Evolutionary conservation across 2,329 filamentous ascomycete genomes (phyloP).

Genomic region (Cladosporium sp.): DNA sequence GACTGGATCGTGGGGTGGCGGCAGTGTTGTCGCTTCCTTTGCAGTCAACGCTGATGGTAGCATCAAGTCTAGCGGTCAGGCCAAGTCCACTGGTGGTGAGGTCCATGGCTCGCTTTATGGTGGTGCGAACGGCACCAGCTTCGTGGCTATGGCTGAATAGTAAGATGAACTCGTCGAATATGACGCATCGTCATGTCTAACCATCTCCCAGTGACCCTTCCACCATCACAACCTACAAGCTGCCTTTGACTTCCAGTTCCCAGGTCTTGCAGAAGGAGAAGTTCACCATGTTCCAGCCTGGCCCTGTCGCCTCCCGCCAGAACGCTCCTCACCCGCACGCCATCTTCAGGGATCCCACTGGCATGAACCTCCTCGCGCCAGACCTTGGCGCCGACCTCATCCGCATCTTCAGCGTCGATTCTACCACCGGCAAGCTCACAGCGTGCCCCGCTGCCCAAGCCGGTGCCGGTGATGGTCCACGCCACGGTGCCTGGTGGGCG

Average conservation of each 20-base stretch:
- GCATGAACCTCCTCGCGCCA: conserved; percentile 32
- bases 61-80: conserved; percentile 12
- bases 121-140: conserved; percentile 15
- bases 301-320: conserved; percentile 47
- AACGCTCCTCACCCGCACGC: conserved; percentile 58
- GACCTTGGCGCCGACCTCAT: conserved; percentile 36
- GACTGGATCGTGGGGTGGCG: conserved; percentile 16
- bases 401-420: conserved; percentile 31
- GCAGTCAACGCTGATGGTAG: conserved; percentile 6
- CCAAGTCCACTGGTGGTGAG: conserved; percentile 18
- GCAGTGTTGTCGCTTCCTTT: conserved; percentile 17
- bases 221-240: conserved; percentile 38
- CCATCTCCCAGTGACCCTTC: conserved; percentile 24
- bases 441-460: conserved; percentile 24
- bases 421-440: conserved; percentile 23
- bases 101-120: conserved; percentile 19
- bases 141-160: conserved; percentile 21
- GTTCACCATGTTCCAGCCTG: conserved; percentile 27
- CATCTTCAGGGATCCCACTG: conserved; percentile 39
- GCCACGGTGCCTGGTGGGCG: conserved; percentile 47
- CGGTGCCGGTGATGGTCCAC: conserved; percentile 30
- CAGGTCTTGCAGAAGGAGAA: conserved; percentile 31
- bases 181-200: not conserved
- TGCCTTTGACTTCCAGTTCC: conserved; percentile 33
- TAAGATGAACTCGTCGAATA: not conserved